Evolutionary conservation across 2,329 filamentous ascomycete genomes (phyloP), one percentile per base, ranked within the genome.

Genomic region (Phyllosticta citrichinensis): DNA sequence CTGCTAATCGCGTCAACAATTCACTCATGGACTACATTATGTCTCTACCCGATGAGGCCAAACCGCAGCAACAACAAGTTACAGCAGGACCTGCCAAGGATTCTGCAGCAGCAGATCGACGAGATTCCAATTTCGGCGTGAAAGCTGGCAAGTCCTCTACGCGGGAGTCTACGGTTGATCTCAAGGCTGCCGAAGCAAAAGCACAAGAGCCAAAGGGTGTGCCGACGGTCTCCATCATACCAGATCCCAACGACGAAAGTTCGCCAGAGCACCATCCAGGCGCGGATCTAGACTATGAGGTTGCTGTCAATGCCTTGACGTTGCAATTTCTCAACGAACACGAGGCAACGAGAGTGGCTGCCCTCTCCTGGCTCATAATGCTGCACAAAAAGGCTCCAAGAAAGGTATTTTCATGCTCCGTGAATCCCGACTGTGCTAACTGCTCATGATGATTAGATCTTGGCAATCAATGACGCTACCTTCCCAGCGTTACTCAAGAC

Each of bases 401-500:
- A 58, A 97, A 96, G 72, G 89, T 96, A 64, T 67, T 66, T 12
- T 14, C 6, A 6, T 17, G n/a, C 40, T 8, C 4, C 0, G 17
- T 47, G 40, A 12, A 14, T n/a, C 5, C 8, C 3, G 40, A n/a
- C 40, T 40, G 3, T 47, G 6, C 40, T 20, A 5, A n/a, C 17
- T 50, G 22, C 20, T 27, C 22, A 30, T 10, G 9, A 30, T 10
- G 6, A 6, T 30, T 17, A 76, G 72, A 79, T 80, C 14, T 81
- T 97, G 50, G 92, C 93, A 9, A 96, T 97, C 70, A 96, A 97
- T 66, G 94, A 97, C 69, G 94, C 93, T 56, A 97, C 93, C 0
- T 99, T 99, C 70, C 94, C 94, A 12, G 94, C 93, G 20, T 79
- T 99, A 30, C 84, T 99, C 33, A 99, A 99, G 76, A 99, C 94